Base-by-base conservation (phyloP, 768 basidiomycete genomes). In the Xanthoconium stramineum region DNA sequence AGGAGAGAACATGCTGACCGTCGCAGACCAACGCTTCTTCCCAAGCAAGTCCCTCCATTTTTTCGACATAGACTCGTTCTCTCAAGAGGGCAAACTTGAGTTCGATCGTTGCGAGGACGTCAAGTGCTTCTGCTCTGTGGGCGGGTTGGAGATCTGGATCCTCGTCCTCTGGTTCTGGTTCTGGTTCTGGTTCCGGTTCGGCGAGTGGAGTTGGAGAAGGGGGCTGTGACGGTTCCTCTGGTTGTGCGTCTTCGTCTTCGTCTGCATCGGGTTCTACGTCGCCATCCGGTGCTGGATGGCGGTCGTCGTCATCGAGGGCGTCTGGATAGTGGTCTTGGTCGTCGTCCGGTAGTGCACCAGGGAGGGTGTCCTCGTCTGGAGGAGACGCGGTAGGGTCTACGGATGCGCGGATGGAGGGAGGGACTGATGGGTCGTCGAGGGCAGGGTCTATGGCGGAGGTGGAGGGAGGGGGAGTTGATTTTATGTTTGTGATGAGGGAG, bases 31-130 rank as follows among this genome's bases (percentile, higher is more conserved):
- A 76, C 14, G 81, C 75, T 66, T 98, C 94, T 71, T 98, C 96
- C 83, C 86, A 88, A 35, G 90, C 88, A 9, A 96, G 75, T 5
- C 83, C 84, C 39, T 94, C 90, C 92, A 98, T 94, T 69, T 94
- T 90, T 74, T 98, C 96, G 19, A 98, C 79, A 69, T 95, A 98
- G 15, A 98, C 78, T 48, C 84, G 78, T 69, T 98, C 94, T 46
- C 96, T 75, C 53, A 98, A 71, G 33, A 89, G 73, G 0, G 95
- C 94, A 71, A 94, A 97, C 65, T 91, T 92, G 72, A 98, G 83
- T 67, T 99, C 96, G 62, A 99, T 95, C 44, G 78, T 81, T 4
- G 95, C 88, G 8, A 98, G 76, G 0, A 88, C 87, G 56, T 94
- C 93, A 55, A 98, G 80, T 0, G 94, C 94, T 65, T 96, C 94